A percentile compares a stretch with the other conserved stretches of the same genome.
These are phyloP conservation scores for Bruguiera hainesii DNA, from an alignment of 441 rosid species.

Conservation along the genomic window DNA sequence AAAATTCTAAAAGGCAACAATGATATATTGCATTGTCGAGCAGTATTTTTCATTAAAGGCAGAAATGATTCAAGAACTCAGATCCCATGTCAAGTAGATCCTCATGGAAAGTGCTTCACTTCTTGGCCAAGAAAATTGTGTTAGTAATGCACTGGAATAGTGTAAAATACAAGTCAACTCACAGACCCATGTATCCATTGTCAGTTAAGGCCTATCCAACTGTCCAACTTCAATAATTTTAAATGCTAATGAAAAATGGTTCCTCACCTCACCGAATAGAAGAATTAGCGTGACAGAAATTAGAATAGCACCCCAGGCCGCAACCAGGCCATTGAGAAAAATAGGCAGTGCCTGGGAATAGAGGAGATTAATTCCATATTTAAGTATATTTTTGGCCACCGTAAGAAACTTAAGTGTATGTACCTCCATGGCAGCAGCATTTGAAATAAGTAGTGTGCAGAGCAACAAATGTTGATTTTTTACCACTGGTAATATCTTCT, in stretches of 20 bases:
- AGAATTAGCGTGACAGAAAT: slow-evolving; percentile 64
- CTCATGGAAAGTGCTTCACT: background rate
- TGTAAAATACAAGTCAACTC: too few species aligned
- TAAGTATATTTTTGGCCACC: background rate
- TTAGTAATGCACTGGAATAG: background rate
- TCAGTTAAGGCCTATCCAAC: background rate
- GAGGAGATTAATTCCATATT: background rate
- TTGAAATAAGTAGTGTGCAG: slow-evolving; percentile 55
- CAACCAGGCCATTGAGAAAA: slow-evolving; percentile 47
- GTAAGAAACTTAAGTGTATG: background rate
- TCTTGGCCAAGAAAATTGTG: background rate
- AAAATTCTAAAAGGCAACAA: too few species aligned
- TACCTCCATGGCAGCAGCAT: slow-evolving; percentile 80
- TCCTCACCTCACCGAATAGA: slow-evolving; percentile 62
- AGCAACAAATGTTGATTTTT: slow-evolving; percentile 57
- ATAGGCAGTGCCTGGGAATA: slow-evolving; percentile 58
- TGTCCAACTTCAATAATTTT: background rate
- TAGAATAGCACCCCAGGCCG: slow-evolving; percentile 57
- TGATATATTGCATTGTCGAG: too few species aligned
- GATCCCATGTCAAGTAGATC: background rate
- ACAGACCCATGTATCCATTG: background rate
- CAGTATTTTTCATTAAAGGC: background rate
- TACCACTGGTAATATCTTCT: slow-evolving; percentile 59
- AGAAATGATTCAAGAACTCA: background rate
- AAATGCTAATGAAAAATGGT: background rate